Evolutionary conservation across 192 early-diverging fungal genomes (phyloP), one percentile per base, ranked within the genome.

Genomic region (Entophlyctis luteolus): DNA sequence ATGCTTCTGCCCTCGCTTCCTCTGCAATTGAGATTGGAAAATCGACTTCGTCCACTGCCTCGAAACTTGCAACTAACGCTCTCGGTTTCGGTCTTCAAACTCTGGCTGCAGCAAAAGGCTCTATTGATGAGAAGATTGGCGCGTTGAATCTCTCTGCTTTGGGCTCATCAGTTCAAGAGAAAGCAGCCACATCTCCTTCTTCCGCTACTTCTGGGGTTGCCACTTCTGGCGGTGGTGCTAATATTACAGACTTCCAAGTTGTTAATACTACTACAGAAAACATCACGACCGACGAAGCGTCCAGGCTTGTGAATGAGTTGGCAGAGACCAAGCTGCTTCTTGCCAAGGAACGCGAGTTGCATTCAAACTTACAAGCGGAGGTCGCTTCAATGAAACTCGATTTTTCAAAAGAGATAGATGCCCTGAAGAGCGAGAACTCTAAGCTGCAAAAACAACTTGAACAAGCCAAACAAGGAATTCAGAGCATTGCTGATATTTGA

Each of bases 21-120:
- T 25, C 59, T 8, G 59, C 59, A 8, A 25, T 60, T 46, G 28
- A 34, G 33, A 35, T 57, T 34, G 55, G 55, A 10, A 53, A 53
- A 53, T 12, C 8, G 8, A 42, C 39, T 12, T 42, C 39, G n/a
- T 42, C 39, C 10, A 42, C 39, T 42, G 39, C 55, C 14, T 34
- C 25, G 3, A 34, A n/a, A 25, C 14, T 57, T 31, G 55, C 55
- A 35, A 37, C 45, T 12, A 32, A 23, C 34, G 62, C 62, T n/a
- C 35, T 63, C 20, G 62, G 62, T 8, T 63, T 50, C 23, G 48
- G 62, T 38, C 20, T 63, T 5, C 45, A 48, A 33, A 20, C 62
- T 63, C 32, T 63, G 10, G 36, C 28, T 2, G 47, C 45, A 16
- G 62, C 47, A 6, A 63, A 63, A 33, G 62, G 50, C 8, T 31